phyloP scores from a whole-genome alignment of 371 early-diverging fungal species.

The Umbelopsis sp. region DNA sequence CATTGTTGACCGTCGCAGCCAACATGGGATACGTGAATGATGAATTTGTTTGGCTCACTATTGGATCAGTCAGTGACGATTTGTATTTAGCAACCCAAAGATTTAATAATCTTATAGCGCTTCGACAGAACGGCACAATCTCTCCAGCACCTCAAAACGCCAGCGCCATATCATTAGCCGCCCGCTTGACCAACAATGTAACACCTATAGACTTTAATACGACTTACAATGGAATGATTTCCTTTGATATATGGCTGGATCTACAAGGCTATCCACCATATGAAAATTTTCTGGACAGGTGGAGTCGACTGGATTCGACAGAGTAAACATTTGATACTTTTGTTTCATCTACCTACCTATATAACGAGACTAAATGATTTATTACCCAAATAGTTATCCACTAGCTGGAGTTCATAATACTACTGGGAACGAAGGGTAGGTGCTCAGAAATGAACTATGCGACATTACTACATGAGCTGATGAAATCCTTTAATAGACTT shows the following conservation, averaged over 20 bases:
- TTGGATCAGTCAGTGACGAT: conserved; percentile 25
- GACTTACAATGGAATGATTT: conserved; percentile 50
- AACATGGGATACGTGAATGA: conserved; percentile 46
- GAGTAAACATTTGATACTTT: conserved; percentile 33
- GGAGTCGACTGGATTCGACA: conserved; percentile 46
- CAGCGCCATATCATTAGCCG: conserved; percentile 37
- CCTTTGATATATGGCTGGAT: conserved; percentile 34
- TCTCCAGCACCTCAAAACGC: conserved; percentile 17
- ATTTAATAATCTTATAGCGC: conserved; percentile 34
- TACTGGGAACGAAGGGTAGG: conserved; percentile 43
- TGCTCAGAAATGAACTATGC: not conserved
- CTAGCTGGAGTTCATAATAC: conserved; percentile 39
- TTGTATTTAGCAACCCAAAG: conserved; percentile 25
- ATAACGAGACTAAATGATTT: not conserved
- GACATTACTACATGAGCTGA: not conserved
- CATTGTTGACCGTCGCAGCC: conserved; percentile 43
- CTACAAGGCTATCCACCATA: conserved; percentile 49
- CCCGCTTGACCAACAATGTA: conserved; percentile 25
- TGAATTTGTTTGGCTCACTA: conserved; percentile 44
- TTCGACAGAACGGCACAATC: conserved; percentile 17
- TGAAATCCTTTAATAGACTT: conserved; percentile 21
- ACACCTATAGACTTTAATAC: conserved; percentile 35
- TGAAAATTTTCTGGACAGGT: conserved; percentile 48
- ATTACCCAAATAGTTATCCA: conserved; percentile 29
- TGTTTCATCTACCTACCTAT: not conserved